Evolutionary conservation across 306 rosid genomes (phyloP), one percentile per base, ranked within the genome.

Genomic region (Senna siamea): DNA sequence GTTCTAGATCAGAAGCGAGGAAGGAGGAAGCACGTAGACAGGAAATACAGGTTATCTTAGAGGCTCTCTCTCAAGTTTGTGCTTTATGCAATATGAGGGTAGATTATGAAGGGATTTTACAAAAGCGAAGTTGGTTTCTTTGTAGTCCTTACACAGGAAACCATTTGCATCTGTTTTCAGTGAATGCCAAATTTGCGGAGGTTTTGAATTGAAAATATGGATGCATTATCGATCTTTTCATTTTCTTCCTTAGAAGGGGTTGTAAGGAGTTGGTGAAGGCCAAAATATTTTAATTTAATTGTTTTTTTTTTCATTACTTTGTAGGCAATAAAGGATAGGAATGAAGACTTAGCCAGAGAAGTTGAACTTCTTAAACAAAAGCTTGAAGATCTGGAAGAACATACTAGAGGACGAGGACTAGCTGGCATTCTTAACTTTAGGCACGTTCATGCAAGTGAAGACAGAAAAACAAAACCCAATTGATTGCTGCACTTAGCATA

Each of bases 1-100:
- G 83, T 61, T 75, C 83, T 65, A 75, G 83, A 71, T 66, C 86
- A 65, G 86, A 83, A 68, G 83, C 86, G 12, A 82, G 78, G 76
- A 83, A 83, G 59, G 86, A 83, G 73, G 86, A 83, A 71, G 7
- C 51, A 59, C 86, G 83, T 9, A 78, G 30, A 52, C 81, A 75
- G 50, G 86, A 83, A 51, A 51, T 83, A 14, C 81, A 83, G 86
- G 86, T 83, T 65, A 15, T 34, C 72, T 64, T 70, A 56, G 58
- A 38, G 44, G 44, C 59, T 54, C 44, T 20, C 67, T 78, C 30
- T 51, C 53, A 18, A 19, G n/a, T 37, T 56, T 69, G 19, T 69
- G 46, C 52, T 19, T 64, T 26, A 68, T 68, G 47, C 23, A 14
- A 47, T 61, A 13, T 52, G 64, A 52, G 14, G 30, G 20, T 72